These are phyloP conservation scores for Paraurostyla sp. DNA, from an alignment of 73 alveolate species.

Conservation along the genomic window DNA sequence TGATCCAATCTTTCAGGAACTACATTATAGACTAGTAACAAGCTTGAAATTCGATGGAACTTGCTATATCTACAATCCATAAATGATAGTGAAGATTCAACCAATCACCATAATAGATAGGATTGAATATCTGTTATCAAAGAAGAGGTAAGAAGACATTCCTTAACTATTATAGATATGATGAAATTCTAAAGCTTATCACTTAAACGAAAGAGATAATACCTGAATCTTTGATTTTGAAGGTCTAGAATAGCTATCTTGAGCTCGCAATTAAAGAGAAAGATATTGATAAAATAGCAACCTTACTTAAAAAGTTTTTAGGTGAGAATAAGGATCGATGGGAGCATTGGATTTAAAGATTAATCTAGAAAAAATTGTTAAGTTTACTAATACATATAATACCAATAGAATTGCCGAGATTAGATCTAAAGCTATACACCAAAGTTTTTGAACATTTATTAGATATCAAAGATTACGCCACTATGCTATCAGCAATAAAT, in stretches of 20 bases:
- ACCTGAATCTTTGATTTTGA: not conserved
- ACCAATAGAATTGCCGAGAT: constrained; percentile 23
- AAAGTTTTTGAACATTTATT: constrained; percentile 25
- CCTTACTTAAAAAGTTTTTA: not conserved
- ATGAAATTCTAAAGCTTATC: not conserved
- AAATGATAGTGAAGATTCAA: not conserved
- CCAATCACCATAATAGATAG: constrained; percentile 53
- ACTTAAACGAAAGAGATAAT: not conserved
- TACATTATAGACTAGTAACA: not conserved
- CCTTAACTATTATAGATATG: not conserved
- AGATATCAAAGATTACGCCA: not conserved
- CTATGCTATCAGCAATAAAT: not conserved
- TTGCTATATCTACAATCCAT: constrained; percentile 37
- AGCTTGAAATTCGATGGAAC: constrained; percentile 34
- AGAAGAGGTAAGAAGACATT: not conserved
- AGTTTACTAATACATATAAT: not conserved
- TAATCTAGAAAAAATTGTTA: constrained; percentile 21
- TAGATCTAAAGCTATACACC: constrained; percentile 17
- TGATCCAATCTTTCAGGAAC: constrained; percentile 7
- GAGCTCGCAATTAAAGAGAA: not conserved
- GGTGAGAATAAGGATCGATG: constrained; percentile 15
- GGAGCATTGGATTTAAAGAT: constrained; percentile 47
- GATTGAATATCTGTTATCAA: constrained; percentile 19
- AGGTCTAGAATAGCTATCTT: not conserved
- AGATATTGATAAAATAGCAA: not conserved